These are phyloP conservation scores for Lichenothelia convexa DNA, from an alignment of 495 filamentous ascomycete species.

Conservation along the genomic window DNA sequence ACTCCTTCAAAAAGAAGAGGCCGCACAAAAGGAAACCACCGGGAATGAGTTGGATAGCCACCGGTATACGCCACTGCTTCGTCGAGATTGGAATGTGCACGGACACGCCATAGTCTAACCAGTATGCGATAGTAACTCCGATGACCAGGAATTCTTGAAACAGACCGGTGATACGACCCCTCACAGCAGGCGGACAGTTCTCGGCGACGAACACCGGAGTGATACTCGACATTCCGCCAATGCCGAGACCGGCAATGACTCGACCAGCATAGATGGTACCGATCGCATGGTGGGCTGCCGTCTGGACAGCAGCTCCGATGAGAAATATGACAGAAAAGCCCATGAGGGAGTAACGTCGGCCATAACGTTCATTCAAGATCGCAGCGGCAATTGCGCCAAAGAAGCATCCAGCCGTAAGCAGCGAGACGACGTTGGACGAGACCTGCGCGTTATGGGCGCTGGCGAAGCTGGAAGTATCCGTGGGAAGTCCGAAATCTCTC, in stretches of 20 bases:
- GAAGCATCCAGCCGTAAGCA: constrained; percentile 29
- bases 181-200: constrained; percentile 1
- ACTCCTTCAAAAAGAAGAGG: constrained; percentile 12
- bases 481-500: constrained; percentile 33
- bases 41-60: constrained; percentile 12
- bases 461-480: too few species aligned
- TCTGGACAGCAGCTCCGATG: constrained; percentile 12
- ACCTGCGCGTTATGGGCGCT: too few species aligned
- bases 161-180: constrained; percentile 6
- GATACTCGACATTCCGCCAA: constrained; percentile 7
- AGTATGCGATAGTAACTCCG: too few species aligned
- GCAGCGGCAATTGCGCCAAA: constrained; percentile 12
- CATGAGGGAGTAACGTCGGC: constrained; percentile 12
- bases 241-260: constrained; percentile 7
- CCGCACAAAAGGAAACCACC: constrained; percentile 8
- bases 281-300: constrained; percentile 5
- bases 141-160: too few species aligned
- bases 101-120: constrained; percentile 10
- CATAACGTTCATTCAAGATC: constrained; percentile 12
- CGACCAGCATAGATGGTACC: constrained; percentile 9
- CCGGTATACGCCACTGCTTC: constrained; percentile 13
- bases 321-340: constrained; percentile 11
- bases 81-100: constrained; percentile 3
- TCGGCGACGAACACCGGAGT: constrained; percentile 7
- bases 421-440: constrained; percentile 39